Evolutionary conservation across 805 yeast species (phyloP).

Genomic region (Yarrowia porcina): DNA sequence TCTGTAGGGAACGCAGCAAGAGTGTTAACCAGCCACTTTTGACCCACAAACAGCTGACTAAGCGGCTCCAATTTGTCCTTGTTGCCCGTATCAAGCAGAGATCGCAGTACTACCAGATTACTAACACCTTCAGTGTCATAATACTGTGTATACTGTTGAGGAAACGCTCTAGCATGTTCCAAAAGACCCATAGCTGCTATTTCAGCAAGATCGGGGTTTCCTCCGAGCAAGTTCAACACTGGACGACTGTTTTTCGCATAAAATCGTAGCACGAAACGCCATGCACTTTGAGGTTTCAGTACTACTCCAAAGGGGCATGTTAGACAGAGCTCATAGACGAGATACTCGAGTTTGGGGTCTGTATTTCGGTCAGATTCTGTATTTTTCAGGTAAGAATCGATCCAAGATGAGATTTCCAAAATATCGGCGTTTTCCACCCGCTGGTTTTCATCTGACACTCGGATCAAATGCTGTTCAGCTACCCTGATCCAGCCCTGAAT

Average conservation of each 20-base stretch:
- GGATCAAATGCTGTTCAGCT: conserved; percentile 8
- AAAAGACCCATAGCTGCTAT: conserved; percentile 6
- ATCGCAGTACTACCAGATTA: neutral
- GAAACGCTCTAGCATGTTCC: neutral
- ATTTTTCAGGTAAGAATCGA: conserved; percentile 3
- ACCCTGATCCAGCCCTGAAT: conserved; percentile 4
- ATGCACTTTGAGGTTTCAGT: conserved; percentile 14
- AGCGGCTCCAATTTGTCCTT: conserved; percentile 14
- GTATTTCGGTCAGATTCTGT: neutral
- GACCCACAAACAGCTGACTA: conserved; percentile 18
- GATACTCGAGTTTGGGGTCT: conserved; percentile 4
- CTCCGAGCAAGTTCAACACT: conserved; percentile 6
- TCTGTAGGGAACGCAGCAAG: conserved; percentile 1
- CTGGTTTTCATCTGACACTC: conserved; percentile 15
- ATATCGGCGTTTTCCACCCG: conserved; percentile 17
- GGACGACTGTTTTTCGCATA: conserved; percentile 6
- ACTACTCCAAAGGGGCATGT: conserved; percentile 11
- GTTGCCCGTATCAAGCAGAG: neutral
- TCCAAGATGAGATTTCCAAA: neutral
- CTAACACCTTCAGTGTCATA: neutral
- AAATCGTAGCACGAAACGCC: conserved; percentile 6
- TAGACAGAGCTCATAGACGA: conserved; percentile 1
- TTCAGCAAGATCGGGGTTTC: conserved; percentile 16
- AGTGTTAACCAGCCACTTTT: conserved; percentile 19
- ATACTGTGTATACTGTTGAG: neutral